Conservation (phyloP, 192 early-diverging fungal genomes). For the Linnemannia exigua region DNA sequence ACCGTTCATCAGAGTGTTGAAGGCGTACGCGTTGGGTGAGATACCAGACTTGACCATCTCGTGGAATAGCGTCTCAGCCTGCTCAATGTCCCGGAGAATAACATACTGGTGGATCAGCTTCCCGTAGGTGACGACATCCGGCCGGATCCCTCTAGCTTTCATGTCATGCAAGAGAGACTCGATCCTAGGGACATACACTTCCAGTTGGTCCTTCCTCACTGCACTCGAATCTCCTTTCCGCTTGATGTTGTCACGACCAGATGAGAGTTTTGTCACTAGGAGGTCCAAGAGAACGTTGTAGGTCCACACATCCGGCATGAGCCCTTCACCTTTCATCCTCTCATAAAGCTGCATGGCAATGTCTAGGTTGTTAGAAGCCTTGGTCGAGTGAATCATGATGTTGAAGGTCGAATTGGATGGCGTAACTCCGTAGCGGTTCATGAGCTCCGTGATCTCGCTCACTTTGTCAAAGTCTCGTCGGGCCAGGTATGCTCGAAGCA, state of each 20-base stretch:
- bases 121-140: conserved; percentile 39
- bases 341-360: conserved; percentile 38
- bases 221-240: conserved; percentile 11
- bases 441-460: conserved; percentile 38
- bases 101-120: conserved; percentile 54
- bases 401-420: conserved; percentile 42
- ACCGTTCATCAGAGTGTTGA: conserved; percentile 53
- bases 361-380: conserved; percentile 13
- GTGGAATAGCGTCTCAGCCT: conserved; percentile 49
- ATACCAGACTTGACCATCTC: conserved; percentile 52
- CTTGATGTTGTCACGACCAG: background rate
- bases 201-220: conserved; percentile 17
- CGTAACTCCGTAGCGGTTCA: conserved; percentile 27
- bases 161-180: conserved; percentile 39
- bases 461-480: conserved; percentile 35
- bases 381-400: conserved; percentile 53
- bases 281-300: conserved; percentile 43
- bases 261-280: conserved; percentile 5
- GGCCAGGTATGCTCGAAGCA: conserved; percentile 37
- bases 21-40: conserved; percentile 26
- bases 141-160: conserved; percentile 33
- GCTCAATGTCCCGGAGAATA: conserved; percentile 42
- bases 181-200: conserved; percentile 35
- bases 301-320: conserved; percentile 47
- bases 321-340: conserved; percentile 29